Evolutionary conservation across 2,329 filamentous ascomycete species (phyloP).

Genomic region (Claviceps monticola): DNA sequence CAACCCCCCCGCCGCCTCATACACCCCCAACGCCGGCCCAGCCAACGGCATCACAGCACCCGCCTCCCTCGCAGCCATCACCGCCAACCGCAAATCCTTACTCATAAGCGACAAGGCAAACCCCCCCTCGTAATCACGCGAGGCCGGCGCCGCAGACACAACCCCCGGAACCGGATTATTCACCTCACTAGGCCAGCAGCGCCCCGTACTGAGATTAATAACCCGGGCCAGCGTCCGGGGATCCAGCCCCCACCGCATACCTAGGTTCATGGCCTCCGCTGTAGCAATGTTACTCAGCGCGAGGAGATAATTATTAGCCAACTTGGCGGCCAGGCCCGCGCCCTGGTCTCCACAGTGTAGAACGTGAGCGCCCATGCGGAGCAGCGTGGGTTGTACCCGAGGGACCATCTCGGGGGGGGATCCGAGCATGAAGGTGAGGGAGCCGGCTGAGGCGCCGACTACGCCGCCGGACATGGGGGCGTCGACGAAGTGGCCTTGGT

Average conservation of each 20-base stretch:
- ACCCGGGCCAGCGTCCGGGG: slow-evolving; percentile 59
- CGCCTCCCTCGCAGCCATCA: slow-evolving; percentile 55
- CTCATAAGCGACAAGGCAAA: slow-evolving; percentile 69
- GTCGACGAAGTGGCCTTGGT: slow-evolving; percentile 71
- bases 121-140: slow-evolving; percentile 61
- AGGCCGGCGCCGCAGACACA: slow-evolving; percentile 59
- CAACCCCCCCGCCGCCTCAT: slow-evolving; percentile 48
- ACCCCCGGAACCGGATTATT: slow-evolving; percentile 93
- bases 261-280: slow-evolving; percentile 52
- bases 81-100: slow-evolving; percentile 63
- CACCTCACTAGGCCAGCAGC: slow-evolving; percentile 88
- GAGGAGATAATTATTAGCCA: slow-evolving; percentile 94
- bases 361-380: slow-evolving; percentile 74
- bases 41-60: slow-evolving; percentile 53
- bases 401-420: slow-evolving; percentile 47
- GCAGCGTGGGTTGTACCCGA: slow-evolving; percentile 53
- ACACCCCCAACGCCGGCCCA: slow-evolving; percentile 48
- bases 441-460: slow-evolving; percentile 75
- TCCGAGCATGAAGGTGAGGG: slow-evolving; percentile 93
- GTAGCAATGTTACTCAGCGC: slow-evolving; percentile 79
- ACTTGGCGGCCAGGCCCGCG: slow-evolving; percentile 76
- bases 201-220: slow-evolving; percentile 88
- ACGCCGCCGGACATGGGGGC: slow-evolving; percentile 96
- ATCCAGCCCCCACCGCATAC: slow-evolving; percentile 46
- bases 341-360: slow-evolving; percentile 78